Evolutionary conservation across 306 rosid species (phyloP).

Genomic region (Argentina anserina): DNA sequence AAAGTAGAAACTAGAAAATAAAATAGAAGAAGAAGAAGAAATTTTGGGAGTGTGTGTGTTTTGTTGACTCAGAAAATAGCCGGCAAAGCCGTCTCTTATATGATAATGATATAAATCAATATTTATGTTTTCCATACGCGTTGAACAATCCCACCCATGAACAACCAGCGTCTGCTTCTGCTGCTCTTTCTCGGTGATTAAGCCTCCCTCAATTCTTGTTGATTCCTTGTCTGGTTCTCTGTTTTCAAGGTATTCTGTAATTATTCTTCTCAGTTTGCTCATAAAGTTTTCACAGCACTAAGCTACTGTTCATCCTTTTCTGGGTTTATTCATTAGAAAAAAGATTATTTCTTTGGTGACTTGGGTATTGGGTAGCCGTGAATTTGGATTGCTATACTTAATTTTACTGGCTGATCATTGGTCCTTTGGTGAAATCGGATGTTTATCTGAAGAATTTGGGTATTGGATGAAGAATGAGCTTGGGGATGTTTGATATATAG

Average conservation of each 20-base stretch:
- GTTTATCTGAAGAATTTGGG: slow-evolving; percentile 23
- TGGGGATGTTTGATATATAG: slow-evolving; percentile 20
- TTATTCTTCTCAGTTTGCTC: not conserved
- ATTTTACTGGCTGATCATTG: not conserved
- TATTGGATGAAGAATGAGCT: slow-evolving; percentile 23
- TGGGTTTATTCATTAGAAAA: not conserved
- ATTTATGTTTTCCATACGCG: slow-evolving; percentile 57
- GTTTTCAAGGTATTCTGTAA: slow-evolving; percentile 1
- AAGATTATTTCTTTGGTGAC: slow-evolving; percentile 10
- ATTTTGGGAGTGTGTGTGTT: slow-evolving; percentile 8
- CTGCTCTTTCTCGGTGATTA: slow-evolving; percentile 27
- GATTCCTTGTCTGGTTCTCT: slow-evolving; percentile 18
- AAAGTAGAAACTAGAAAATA: not conserved
- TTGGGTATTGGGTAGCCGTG: slow-evolving; percentile 30
- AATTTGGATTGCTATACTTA: slow-evolving; percentile 1
- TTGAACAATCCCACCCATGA: slow-evolving; percentile 35
- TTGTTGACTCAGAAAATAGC: slow-evolving; percentile 63
- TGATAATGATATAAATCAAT: not conserved
- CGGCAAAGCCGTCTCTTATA: slow-evolving; percentile 61
- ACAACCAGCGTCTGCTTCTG: not conserved
- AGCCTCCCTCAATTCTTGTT: slow-evolving; percentile 19
- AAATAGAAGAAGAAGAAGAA: slow-evolving; percentile 10
- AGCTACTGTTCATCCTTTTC: not conserved
- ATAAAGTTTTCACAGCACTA: not conserved
- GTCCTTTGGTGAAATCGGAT: not conserved